Conservation (phyloP, 495 filamentous ascomycete genomes). For the Xylaria nigripes region DNA sequence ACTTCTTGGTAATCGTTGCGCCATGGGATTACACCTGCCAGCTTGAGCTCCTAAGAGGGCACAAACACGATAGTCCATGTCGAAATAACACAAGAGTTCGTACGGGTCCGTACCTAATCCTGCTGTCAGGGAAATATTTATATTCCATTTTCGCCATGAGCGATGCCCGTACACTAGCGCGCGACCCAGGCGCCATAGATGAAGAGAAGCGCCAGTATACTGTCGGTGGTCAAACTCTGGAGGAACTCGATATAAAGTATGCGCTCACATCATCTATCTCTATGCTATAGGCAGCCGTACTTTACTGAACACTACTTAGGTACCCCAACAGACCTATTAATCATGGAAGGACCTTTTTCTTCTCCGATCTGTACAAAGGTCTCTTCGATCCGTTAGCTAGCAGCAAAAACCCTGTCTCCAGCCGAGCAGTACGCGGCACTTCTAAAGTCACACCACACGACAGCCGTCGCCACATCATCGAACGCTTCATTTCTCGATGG, state of each 20-base stretch:
- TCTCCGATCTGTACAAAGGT: constrained; percentile 64
- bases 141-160: neutral
- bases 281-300: neutral
- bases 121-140: neutral
- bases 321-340: constrained; percentile 84
- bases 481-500: constrained; percentile 85
- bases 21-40: neutral
- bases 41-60: neutral
- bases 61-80: neutral
- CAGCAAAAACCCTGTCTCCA: constrained; percentile 67
- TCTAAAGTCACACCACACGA: constrained; percentile 68
- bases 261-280: neutral
- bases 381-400: constrained; percentile 85
- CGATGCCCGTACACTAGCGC: constrained; percentile 27
- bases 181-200: constrained; percentile 44
- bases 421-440: constrained; percentile 49
- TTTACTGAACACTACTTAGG: constrained; percentile 36
- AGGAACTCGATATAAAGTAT: constrained; percentile 61
- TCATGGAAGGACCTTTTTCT: constrained; percentile 67
- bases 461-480: constrained; percentile 73
- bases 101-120: neutral
- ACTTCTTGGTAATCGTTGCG: too few relatives aligned
- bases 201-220: constrained; percentile 45
- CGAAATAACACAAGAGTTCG: neutral
- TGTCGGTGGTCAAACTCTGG: constrained; percentile 32